Evolutionary conservation across 169 alveolate species (phyloP).

Genomic region (Plasmodium billcollinsi): DNA sequence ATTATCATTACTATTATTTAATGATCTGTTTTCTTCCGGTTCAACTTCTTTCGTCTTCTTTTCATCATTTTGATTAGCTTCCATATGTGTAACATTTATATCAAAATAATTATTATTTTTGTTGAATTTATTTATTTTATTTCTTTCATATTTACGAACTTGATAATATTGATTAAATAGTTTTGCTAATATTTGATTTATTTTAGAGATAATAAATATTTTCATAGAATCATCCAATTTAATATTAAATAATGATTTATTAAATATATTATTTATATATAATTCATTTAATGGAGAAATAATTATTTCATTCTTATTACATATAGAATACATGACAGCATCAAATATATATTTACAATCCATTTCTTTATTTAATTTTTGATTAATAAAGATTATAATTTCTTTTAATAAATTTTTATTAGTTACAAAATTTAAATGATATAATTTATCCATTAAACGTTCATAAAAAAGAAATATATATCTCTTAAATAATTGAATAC

Average conservation of each 20-base stretch:
- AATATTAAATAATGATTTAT: slow-evolving; percentile 37
- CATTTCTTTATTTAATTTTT: slow-evolving; percentile 19
- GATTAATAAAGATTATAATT: slow-evolving; percentile 38
- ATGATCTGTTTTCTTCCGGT: not conserved
- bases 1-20: not conserved
- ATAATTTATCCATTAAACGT: slow-evolving; percentile 18
- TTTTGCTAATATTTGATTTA: slow-evolving; percentile 43
- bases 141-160: slow-evolving; percentile 13
- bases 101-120: not conserved
- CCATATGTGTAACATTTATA: not conserved
- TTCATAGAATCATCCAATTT: slow-evolving; percentile 33
- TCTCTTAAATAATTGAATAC: slow-evolving; percentile 6
- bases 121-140: not conserved
- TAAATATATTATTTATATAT: slow-evolving; percentile 43
- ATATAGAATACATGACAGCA: slow-evolving; percentile 23
- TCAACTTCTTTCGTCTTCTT: not conserved
- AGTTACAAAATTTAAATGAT: slow-evolving; percentile 2
- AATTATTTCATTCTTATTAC: slow-evolving; percentile 1
- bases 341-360: slow-evolving; percentile 45
- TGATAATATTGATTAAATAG: slow-evolving; percentile 11
- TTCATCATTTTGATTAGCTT: not conserved
- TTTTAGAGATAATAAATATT: slow-evolving; percentile 43
- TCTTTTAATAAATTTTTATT: slow-evolving; percentile 29
- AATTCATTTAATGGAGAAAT: slow-evolving; percentile 28
- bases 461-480: slow-evolving; percentile 21